phyloP scores from a whole-genome alignment of 1,284 basidiomycete genomes.

The Moesziomyces globuligerus region DNA sequence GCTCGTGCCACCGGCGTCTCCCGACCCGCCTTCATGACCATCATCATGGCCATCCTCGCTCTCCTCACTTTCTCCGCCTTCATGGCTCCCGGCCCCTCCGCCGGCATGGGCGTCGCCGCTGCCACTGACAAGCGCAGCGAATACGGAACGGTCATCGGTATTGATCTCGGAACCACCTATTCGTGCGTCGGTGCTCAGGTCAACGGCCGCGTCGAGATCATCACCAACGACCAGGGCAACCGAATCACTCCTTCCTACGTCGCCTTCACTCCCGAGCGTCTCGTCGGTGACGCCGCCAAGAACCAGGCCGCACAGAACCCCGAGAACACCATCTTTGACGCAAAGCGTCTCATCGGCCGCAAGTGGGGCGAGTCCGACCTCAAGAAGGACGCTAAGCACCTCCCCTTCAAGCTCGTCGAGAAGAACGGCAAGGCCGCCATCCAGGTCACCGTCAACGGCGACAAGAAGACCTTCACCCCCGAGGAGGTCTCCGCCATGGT shows the following conservation, averaged over 20 bases:
- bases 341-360: constrained; percentile 88
- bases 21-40: constrained; percentile 49
- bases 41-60: constrained; percentile 58
- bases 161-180: constrained; percentile 75
- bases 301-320: constrained; percentile 79
- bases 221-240: constrained; percentile 70
- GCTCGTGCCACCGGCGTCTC: constrained; percentile 42
- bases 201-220: constrained; percentile 70
- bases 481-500: constrained; percentile 96
- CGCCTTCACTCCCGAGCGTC: constrained; percentile 75
- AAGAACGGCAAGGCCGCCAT: constrained; percentile 67
- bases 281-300: constrained; percentile 75
- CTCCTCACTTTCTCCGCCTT: constrained; percentile 55
- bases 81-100: constrained; percentile 41
- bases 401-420: constrained; percentile 70
- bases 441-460: constrained; percentile 61
- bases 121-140: constrained; percentile 62
- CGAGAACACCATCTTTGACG: constrained; percentile 89
- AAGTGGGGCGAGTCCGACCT: constrained; percentile 71
- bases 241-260: constrained; percentile 68
- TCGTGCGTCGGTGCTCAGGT: constrained; percentile 79
- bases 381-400: constrained; percentile 68
- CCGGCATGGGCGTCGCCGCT: constrained; percentile 59
- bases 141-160: constrained; percentile 90
- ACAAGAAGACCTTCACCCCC: constrained; percentile 70